These are phyloP conservation scores for Suillus americanus DNA, from an alignment of 768 basidiomycete species.

Conservation along the genomic window DNA sequence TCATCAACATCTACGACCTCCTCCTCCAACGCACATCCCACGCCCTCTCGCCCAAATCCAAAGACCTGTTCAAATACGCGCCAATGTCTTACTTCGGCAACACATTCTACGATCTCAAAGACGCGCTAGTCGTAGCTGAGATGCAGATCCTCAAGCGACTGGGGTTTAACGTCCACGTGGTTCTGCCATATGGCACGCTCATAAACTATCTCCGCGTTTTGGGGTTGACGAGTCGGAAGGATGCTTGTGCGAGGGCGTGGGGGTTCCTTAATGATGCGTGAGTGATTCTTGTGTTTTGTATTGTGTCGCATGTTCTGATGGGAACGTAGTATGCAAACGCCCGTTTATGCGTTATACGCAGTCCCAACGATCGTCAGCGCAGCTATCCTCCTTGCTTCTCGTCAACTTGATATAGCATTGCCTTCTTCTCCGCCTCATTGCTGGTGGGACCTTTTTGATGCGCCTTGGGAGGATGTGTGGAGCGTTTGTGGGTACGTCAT, in stretches of 20 bases:
- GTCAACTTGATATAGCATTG: slow-evolving; percentile 70
- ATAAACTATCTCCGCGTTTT: slow-evolving; percentile 93
- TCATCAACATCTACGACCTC: slow-evolving; percentile 92
- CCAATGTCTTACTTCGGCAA: slow-evolving; percentile 90
- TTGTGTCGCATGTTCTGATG: slow-evolving; percentile 1
- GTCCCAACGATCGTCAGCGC: slow-evolving; percentile 89
- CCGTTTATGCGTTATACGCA: slow-evolving; percentile 87
- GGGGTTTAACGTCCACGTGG: slow-evolving; percentile 93
- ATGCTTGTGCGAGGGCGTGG: slow-evolving; percentile 82
- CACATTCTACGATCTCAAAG: slow-evolving; percentile 93
- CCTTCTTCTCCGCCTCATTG: slow-evolving; percentile 68
- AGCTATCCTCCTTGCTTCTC: slow-evolving; percentile 78
- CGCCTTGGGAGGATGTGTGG: slow-evolving; percentile 86
- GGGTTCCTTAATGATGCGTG: slow-evolving; percentile 96
- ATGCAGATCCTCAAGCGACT: slow-evolving; percentile 97
- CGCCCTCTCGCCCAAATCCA: slow-evolving; percentile 32
- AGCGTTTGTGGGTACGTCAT: slow-evolving; percentile 81
- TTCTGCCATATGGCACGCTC: slow-evolving; percentile 89
- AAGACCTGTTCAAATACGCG: slow-evolving; percentile 59
- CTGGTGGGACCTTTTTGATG: slow-evolving; percentile 97
- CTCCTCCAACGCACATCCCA: slow-evolving; percentile 75
- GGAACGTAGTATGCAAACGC: slow-evolving; percentile 77
- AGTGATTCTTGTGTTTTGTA: slow-evolving; percentile 31
- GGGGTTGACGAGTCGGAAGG: slow-evolving; percentile 72
- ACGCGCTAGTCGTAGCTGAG: slow-evolving; percentile 89